A percentile compares a stretch with the other conserved stretches of the same genome.
Conservation (phyloP, 2,329 filamentous ascomycete genomes). For the Diaporthe batatas region DNA sequence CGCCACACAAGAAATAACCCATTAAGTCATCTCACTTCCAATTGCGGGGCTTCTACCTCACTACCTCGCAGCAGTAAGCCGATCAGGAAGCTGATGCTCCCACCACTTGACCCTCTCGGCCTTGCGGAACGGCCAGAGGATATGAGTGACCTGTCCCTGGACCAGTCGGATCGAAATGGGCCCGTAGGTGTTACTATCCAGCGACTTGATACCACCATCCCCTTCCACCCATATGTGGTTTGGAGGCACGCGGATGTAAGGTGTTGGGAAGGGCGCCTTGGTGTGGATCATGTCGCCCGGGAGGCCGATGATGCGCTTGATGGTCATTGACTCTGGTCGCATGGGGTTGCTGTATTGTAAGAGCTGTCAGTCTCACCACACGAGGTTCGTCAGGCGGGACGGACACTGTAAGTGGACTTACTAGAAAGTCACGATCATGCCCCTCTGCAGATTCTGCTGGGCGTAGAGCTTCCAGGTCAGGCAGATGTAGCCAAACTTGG, state of each 20-base stretch:
- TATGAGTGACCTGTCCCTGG: constrained; percentile 78
- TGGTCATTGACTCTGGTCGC: constrained; percentile 75
- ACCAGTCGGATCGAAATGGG: constrained; percentile 83
- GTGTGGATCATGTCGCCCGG: constrained; percentile 83
- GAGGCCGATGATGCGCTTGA: constrained; percentile 88
- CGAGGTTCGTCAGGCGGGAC: background rate
- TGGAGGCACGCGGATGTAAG: constrained; percentile 75
- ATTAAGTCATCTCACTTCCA: background rate
- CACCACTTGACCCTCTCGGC: constrained; percentile 70
- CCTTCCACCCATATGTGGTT: constrained; percentile 97
- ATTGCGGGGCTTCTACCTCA: constrained; percentile 8
- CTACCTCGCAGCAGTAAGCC: constrained; percentile 33
- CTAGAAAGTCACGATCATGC: constrained; percentile 82
- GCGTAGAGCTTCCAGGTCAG: constrained; percentile 71
- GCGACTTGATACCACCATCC: constrained; percentile 77
- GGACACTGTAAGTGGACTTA: constrained; percentile 51
- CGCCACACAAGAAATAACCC: background rate
- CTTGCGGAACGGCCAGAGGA: constrained; percentile 77
- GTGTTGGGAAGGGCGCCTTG: constrained; percentile 69
- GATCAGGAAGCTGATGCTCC: constrained; percentile 56
- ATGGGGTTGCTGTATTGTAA: constrained; percentile 71
- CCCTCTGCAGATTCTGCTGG: constrained; percentile 71
- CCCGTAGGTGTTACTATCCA: constrained; percentile 93
- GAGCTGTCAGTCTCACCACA: background rate
- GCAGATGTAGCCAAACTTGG: constrained; percentile 66